These are phyloP conservation scores for Flaveria sonorensis DNA, from an alignment of 129 eudicot species.

Conservation along the genomic window DNA sequence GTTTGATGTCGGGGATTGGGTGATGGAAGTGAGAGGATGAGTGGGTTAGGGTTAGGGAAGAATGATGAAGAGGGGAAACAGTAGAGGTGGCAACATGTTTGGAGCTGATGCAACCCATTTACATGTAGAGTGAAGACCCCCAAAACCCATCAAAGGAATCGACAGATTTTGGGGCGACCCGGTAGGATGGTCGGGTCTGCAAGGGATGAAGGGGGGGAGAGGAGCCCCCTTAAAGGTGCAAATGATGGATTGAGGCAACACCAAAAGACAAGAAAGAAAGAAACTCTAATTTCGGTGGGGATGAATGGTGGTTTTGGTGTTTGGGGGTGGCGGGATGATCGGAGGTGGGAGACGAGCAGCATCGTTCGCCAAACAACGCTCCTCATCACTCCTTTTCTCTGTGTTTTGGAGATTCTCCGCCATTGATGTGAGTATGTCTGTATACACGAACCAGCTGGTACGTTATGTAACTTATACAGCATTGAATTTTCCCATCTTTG, in stretches of 20 bases:
- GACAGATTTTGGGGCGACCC: conserved; percentile 51
- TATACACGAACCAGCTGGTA: too few species aligned
- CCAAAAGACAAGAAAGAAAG: conserved; percentile 8
- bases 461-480: too few species aligned
- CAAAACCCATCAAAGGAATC: conserved; percentile 65
- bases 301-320: conserved; percentile 18
- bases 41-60: conserved; percentile 34
- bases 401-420: background rate
- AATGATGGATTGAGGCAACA: background rate
- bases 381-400: conserved; percentile 22
- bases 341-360: conserved; percentile 27
- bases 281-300: conserved; percentile 33
- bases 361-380: conserved; percentile 21
- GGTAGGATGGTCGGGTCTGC: conserved; percentile 40
- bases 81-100: conserved; percentile 45
- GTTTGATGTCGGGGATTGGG: background rate
- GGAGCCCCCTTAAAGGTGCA: conserved; percentile 5
- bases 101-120: conserved; percentile 85
- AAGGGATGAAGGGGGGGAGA: background rate
- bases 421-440: background rate
- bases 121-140: conserved; percentile 28
- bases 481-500: too few species aligned
- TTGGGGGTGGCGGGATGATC: conserved; percentile 34
- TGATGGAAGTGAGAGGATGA: background rate
- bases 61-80: conserved; percentile 37